Conservation (phyloP, 73 alveolate genomes). For the Symbiodinium natans region DNA sequence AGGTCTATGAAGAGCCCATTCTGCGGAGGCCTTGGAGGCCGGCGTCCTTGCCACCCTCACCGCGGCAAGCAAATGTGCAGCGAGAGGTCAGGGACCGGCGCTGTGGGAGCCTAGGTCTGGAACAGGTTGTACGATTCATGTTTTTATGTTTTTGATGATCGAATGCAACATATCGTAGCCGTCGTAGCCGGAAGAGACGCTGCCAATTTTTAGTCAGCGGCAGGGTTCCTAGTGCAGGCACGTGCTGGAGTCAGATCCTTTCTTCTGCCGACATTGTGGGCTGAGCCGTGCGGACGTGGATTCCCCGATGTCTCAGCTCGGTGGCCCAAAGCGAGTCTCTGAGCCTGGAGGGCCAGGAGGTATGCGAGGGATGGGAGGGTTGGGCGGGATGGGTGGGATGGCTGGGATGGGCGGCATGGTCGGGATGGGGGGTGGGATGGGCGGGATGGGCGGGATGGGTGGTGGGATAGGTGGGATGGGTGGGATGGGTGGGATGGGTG, state of each 20-base stretch:
- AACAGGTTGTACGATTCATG: too few species aligned
- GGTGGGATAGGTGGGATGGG: background rate
- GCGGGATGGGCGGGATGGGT: background rate
- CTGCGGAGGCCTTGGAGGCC: conserved; percentile 16
- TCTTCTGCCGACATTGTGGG: background rate
- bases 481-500: background rate
- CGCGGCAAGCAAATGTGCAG: background rate
- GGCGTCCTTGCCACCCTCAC: conserved; percentile 58
- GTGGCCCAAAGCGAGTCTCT: background rate
- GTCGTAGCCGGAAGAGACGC: too few species aligned
- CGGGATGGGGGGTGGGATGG: background rate
- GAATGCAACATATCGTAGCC: too few species aligned
- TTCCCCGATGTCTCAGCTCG: background rate
- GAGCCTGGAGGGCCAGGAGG: background rate
- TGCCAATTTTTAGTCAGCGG: too few species aligned
- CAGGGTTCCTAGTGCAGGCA: too few species aligned
- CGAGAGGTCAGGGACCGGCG: background rate
- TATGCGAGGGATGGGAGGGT: background rate
- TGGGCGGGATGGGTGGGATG: background rate
- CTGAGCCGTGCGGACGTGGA: background rate
- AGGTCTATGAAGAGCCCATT: background rate
- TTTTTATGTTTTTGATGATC: too few species aligned
- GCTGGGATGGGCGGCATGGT: too few species aligned
- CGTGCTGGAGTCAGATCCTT: too few species aligned
- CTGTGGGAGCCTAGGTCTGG: background rate